Conservation (phyloP, 202 grass and related monocot species). For the Cymbopogon flexuosus region DNA sequence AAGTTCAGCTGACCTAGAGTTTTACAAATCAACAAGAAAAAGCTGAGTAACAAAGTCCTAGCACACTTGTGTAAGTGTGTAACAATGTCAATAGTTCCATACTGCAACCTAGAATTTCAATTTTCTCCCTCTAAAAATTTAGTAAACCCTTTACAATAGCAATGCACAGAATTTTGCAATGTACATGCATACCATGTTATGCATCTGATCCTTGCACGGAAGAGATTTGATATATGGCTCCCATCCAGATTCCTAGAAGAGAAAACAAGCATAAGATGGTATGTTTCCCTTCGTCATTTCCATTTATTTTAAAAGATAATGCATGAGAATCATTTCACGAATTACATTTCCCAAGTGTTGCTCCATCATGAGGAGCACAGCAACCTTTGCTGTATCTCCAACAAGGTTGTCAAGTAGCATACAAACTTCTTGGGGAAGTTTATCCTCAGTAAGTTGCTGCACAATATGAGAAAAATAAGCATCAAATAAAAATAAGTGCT, state of each 20-base stretch:
- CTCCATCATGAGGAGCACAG: conserved; percentile 65
- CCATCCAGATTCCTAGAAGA: conserved; percentile 60
- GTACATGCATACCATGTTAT: conserved; percentile 60
- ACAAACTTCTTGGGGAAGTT: conserved; percentile 43
- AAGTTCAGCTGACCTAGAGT: neutral
- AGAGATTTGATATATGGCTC: conserved; percentile 52
- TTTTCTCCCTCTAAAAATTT: neutral
- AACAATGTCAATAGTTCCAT: neutral
- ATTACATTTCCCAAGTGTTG: conserved; percentile 44
- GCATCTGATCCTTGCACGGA: conserved; percentile 61
- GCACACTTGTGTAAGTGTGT: neutral
- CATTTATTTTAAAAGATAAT: conserved; percentile 10
- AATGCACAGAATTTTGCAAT: neutral
- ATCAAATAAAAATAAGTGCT: neutral
- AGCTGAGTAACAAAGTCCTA: neutral
- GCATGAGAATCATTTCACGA: conserved; percentile 15
- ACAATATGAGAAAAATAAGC: conserved; percentile 17
- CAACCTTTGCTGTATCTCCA: conserved; percentile 37
- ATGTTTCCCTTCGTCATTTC: neutral
- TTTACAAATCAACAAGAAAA: neutral
- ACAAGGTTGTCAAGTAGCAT: conserved; percentile 32
- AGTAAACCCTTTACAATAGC: neutral
- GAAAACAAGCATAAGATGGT: conserved; percentile 18
- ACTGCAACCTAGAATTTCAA: neutral
- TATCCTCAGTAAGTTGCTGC: conserved; percentile 65